Percentiles rank a stretch among this genome's conserved stretches.
Evolutionary conservation across 129 eudicot species (phyloP).

Genomic region (Centaurea solstitialis): DNA sequence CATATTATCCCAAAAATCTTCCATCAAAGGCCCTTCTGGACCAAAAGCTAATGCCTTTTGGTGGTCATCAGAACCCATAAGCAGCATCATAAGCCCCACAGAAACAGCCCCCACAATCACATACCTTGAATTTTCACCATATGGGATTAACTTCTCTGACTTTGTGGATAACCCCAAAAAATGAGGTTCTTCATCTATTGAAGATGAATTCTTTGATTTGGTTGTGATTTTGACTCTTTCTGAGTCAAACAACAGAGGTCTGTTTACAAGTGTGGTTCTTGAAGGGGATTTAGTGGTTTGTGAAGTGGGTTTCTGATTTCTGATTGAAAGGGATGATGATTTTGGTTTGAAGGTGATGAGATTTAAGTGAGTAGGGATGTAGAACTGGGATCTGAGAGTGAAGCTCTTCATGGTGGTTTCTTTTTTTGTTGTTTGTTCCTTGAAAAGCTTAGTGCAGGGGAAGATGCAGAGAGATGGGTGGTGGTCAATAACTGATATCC

Average conservation of each 20-base stretch:
- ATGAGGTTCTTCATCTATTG: conserved; percentile 7
- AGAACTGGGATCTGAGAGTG: conserved; percentile 39
- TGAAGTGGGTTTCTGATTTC: conserved; percentile 15
- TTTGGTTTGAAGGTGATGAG: conserved; percentile 30
- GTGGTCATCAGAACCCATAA: conserved; percentile 71
- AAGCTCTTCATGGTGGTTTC: conserved; percentile 42
- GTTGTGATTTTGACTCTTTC: conserved; percentile 20
- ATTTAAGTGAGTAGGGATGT: conserved; percentile 40
- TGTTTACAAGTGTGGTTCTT: conserved; percentile 20
- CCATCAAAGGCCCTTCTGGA: conserved; percentile 93
- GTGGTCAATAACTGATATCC: conserved; percentile 9
- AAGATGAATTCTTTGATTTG: conserved; percentile 21
- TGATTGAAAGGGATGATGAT: background rate
- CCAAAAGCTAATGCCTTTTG: conserved; percentile 86
- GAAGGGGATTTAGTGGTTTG: conserved; percentile 21
- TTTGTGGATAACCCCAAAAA: background rate
- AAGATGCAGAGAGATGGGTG: conserved; percentile 24
- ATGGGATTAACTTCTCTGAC: conserved; percentile 1
- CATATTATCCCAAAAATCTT: conserved; percentile 99
- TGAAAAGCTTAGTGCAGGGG: background rate
- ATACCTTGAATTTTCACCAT: conserved; percentile 40
- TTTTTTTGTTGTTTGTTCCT: conserved; percentile 20
- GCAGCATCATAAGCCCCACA: conserved; percentile 54
- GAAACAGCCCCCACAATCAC: conserved; percentile 61
- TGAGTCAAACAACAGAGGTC: conserved; percentile 14